Evolutionary conservation across 768 basidiomycete species (phyloP).

Genomic region (Fistulinella prunicolor): DNA sequence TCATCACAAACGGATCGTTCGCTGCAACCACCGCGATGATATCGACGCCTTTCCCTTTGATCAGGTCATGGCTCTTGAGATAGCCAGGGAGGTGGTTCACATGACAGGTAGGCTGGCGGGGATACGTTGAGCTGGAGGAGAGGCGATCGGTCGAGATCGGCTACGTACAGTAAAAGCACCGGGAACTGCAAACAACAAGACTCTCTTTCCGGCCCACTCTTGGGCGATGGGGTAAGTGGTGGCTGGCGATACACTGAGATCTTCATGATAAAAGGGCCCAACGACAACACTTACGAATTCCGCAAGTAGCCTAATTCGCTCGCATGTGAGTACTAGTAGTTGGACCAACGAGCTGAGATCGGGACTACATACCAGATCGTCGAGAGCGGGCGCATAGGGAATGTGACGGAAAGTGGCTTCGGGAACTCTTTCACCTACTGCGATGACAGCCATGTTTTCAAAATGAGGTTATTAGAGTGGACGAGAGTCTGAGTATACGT

Average conservation of each 20-base stretch:
- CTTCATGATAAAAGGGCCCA: background rate
- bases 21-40: constrained; percentile 54
- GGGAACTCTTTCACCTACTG: constrained; percentile 53
- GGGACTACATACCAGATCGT: constrained; percentile 46
- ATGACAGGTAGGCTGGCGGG: constrained; percentile 41
- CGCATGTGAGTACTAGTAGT: background rate
- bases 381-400: constrained; percentile 60
- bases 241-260: constrained; percentile 36
- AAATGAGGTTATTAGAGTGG: no score
- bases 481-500: no score
- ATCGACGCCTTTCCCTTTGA: constrained; percentile 53
- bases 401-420: constrained; percentile 47
- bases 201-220: constrained; percentile 79
- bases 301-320: constrained; percentile 52
- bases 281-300: constrained; percentile 50
- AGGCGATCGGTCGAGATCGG: background rate
- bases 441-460: constrained; percentile 33
- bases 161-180: constrained; percentile 73
- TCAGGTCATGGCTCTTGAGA: constrained; percentile 42
- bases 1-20: constrained; percentile 59
- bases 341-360: constrained; percentile 4
- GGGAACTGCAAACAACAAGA: constrained; percentile 74
- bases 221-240: constrained; percentile 48
- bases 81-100: constrained; percentile 46
- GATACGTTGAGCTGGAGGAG: background rate